A percentile compares a stretch with the other conserved stretches of the same genome.
Evolutionary conservation across 352 stramenopile genomes (phyloP).

Genomic region (Blastocystis sp.): DNA sequence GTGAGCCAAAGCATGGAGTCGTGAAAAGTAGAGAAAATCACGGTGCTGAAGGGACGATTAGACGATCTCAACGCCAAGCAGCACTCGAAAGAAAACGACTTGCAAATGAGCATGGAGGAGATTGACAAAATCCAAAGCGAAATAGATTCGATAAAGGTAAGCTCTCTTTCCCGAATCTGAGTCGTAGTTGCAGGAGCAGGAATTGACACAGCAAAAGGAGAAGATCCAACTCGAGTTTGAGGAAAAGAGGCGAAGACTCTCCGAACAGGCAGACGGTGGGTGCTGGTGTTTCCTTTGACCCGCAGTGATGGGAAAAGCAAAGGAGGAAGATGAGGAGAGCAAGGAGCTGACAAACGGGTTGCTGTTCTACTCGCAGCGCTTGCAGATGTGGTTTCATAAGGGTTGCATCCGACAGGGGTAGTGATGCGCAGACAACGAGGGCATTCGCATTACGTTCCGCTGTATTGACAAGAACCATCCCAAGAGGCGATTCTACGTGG

Average conservation of each 20-base stretch:
- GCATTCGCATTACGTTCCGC: slow-evolving; percentile 34
- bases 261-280: not conserved
- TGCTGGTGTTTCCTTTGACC: not conserved
- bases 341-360: slow-evolving; percentile 28
- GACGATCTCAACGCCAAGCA: slow-evolving; percentile 18
- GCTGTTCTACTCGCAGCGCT: slow-evolving; percentile 20
- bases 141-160: slow-evolving; percentile 28
- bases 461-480: slow-evolving; percentile 38
- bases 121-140: slow-evolving; percentile 30
- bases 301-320: not conserved
- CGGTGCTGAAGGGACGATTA: not conserved
- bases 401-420: not conserved
- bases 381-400: slow-evolving; percentile 25
- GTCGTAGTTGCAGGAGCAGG: not conserved
- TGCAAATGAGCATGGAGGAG: slow-evolving; percentile 11
- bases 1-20: not conserved
- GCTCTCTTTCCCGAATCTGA: not conserved
- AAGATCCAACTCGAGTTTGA: slow-evolving; percentile 17
- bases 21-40: slow-evolving; percentile 4
- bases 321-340: slow-evolving; percentile 9
- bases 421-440: not conserved
- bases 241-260: slow-evolving; percentile 6
- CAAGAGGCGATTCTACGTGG: slow-evolving; percentile 44
- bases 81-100: not conserved
- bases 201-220: slow-evolving; percentile 12